Base-by-base conservation (phyloP, 192 early-diverging fungal species). In the Coemansia sp. region DNA sequence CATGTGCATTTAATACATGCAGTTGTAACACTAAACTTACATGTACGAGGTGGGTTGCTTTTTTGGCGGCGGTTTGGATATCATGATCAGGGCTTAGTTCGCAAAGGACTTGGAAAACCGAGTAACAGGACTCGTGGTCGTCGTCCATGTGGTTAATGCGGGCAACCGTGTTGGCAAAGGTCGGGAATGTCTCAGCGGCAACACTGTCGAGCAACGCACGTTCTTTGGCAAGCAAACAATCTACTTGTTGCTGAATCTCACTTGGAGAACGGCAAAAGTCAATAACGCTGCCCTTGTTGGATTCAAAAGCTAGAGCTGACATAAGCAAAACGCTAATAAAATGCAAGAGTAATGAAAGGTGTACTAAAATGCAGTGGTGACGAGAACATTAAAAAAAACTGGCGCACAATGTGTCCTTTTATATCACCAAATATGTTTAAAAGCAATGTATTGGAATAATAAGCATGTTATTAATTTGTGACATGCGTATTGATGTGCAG, bases 11-110 rank as follows among this genome's bases (percentile, higher is more conserved):
- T 2, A 19, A 17, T 12, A 17, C 6, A 50, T 14, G 4, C 5
- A 19, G 22, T 3, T 3, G 10, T 0, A 57, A 8, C 4, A 8
- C 14, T 20, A 42, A 17, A 38, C 60, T 38, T 52, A 57, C 62
- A 56, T 31, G n/a, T 17, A 83, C 67, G 3, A 75, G 59, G 49
- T 83, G 76, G 49, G 83, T 77, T 0, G 85, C 87, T 9, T 81
- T 82, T 15, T 74, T 74, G 7, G 85, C 74, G 19, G 88, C 87
- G 5, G 84, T 85, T 26, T 86, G 84, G 7, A 87, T 80, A 36
- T 63, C 71, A 40, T 82, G 82, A 52, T 86, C 74, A 11, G 69
- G 31, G 28, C 71, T 72, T 14, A 69, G 63, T 37, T 66, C 46
- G 9, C 60, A 34, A 2, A 82, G 56, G 7, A 65, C 57, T 10